Percentiles rank a stretch among this genome's conserved stretches.
phyloP scores from a whole-genome alignment of 805 yeast species.

The Ogataea chonburiensis region DNA sequence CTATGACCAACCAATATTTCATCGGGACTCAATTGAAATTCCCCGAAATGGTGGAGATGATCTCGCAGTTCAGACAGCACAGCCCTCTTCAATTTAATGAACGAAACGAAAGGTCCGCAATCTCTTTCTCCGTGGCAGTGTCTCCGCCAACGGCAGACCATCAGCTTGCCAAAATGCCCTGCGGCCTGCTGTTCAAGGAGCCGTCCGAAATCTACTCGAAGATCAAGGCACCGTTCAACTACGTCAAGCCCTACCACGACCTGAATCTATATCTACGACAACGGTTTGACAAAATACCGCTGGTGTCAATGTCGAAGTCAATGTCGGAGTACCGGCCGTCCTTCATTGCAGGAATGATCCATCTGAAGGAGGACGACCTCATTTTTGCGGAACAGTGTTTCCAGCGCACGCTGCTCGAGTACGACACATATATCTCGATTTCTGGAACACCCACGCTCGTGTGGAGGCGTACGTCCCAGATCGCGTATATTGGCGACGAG shows the following conservation, averaged over 20 bases:
- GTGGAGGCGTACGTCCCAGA: constrained; percentile 95
- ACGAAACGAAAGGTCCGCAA: constrained; percentile 35
- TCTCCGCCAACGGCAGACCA: constrained; percentile 33
- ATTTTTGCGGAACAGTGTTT: constrained; percentile 96
- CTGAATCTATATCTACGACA: constrained; percentile 69
- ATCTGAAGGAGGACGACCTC: constrained; percentile 85
- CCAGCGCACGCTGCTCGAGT: constrained; percentile 86
- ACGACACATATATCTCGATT: constrained; percentile 76
- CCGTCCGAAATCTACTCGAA: constrained; percentile 79
- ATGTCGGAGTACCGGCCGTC: constrained; percentile 92
- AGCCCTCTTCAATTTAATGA: constrained; percentile 42
- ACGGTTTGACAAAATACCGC: constrained; percentile 59
- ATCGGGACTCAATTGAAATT: constrained; percentile 54
- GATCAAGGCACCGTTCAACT: constrained; percentile 75
- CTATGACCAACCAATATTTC: constrained; percentile 63
- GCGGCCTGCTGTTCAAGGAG: constrained; percentile 51
- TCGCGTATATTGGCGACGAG: constrained; percentile 93
- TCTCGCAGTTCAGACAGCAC: constrained; percentile 37
- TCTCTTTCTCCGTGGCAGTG: constrained; percentile 46
- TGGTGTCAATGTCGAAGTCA: constrained; percentile 79
- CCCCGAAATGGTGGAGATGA: constrained; percentile 57
- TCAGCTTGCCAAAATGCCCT: constrained; percentile 18
- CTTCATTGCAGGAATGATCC: constrained; percentile 87
- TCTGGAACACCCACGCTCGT: constrained; percentile 94
- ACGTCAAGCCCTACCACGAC: constrained; percentile 88